phyloP scores from a whole-genome alignment of 129 eudicot species.

The Mikania micrantha region DNA sequence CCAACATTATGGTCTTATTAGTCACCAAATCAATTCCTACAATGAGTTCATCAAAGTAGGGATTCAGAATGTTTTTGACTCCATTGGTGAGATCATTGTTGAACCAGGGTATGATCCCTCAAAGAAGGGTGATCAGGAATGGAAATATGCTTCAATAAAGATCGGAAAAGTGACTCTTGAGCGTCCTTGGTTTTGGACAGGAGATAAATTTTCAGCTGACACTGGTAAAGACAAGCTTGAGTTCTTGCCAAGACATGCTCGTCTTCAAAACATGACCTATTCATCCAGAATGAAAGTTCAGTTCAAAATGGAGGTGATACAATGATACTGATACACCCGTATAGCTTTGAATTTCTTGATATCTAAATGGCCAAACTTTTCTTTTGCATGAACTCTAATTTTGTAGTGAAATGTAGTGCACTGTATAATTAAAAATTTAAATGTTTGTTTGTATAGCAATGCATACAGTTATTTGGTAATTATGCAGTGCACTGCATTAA shows the following conservation, averaged over 20 bases:
- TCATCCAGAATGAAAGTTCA: constrained; percentile 50
- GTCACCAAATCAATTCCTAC: constrained; percentile 76
- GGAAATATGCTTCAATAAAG: constrained; percentile 64
- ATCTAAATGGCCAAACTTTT: neutral
- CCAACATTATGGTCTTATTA: constrained; percentile 63
- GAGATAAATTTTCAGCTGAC: constrained; percentile 42
- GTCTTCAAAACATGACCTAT: constrained; percentile 80
- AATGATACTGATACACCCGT: neutral
- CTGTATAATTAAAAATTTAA: no score
- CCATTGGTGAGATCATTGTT: constrained; percentile 59
- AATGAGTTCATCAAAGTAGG: constrained; percentile 64
- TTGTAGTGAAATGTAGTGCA: no score
- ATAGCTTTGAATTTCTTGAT: neutral
- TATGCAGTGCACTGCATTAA: no score
- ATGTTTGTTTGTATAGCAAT: no score
- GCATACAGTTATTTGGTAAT: no score
- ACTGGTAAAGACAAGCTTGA: constrained; percentile 41
- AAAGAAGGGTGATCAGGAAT: constrained; percentile 66
- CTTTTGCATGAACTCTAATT: neutral
- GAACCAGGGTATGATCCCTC: constrained; percentile 85
- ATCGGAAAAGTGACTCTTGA: constrained; percentile 73
- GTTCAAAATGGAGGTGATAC: constrained; percentile 16
- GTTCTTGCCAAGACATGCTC: constrained; percentile 74
- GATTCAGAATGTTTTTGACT: constrained; percentile 60
- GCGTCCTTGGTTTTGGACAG: constrained; percentile 55